Evolutionary conservation across 306 rosid genomes (phyloP), one percentile per base, ranked within the genome.

Genomic region (Vigna hirtella): DNA sequence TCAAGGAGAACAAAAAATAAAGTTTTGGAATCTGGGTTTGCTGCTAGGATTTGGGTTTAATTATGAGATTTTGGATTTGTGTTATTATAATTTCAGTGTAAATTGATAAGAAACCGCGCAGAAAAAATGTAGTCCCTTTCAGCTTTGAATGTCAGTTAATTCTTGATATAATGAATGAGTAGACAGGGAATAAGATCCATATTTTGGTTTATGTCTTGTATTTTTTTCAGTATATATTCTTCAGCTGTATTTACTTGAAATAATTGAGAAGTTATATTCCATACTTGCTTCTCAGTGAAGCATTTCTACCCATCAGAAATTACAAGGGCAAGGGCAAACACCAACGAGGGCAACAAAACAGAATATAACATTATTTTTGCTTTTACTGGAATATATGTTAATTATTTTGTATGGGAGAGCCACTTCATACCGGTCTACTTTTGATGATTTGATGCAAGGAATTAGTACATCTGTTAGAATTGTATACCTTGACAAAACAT

Each of bases 21-120:
- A 77, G 70, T 82, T 79, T 81, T 70, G 84, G 86, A 82, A 85
- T 86, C 86, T 83, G 76, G 83, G 83, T 81, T 73, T 36, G 77
- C 20, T 69, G 52, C 20, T 59, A 52, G 48, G 70, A 56, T 82
- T 59, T 83, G 81, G 22, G 70, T 82, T 76, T 70, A 43, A 48
- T 53, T 61, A 24, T 24, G 56, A 50, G 55, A 30, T 7, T 75
- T 59, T 49, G 75, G 81, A 75, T 81, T 74, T 67, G 59, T 64
- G 50, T 73, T 67, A 28, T 72, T 85, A 77, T 70, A 15, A 28
- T 38, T 36, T 72, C 45, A 8, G 58, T 49, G 50, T 65, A 18
- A 79, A 36, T 79, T 79, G 53, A 36, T 49, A 9, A 62, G 69
- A 62, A 56, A 69, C 26, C 8, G 3, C 51, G n/a, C 10, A 17